A percentile compares a stretch with the other conserved stretches of the same genome.
These are phyloP conservation scores for Sporothrix luriei DNA, from an alignment of 2,329 filamentous ascomycete species.

Conservation along the genomic window DNA sequence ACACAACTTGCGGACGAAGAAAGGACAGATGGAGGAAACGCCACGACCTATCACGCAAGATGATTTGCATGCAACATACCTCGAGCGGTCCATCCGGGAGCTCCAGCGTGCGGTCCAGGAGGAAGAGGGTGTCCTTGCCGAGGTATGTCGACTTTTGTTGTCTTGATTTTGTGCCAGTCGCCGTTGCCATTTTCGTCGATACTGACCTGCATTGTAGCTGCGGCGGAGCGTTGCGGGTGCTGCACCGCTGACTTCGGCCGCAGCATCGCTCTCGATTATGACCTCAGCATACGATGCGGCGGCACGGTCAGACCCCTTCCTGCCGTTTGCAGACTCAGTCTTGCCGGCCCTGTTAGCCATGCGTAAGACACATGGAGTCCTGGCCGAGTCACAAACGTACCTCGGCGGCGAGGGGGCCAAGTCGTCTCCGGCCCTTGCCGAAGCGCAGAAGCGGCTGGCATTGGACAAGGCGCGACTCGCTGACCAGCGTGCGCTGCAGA, in stretches of 20 bases:
- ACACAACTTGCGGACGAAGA: background rate
- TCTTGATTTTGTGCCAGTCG: background rate
- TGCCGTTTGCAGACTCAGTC: constrained; percentile 68
- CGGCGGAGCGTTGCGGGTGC: constrained; percentile 25
- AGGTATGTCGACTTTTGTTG: constrained; percentile 42
- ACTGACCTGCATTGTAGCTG: constrained; percentile 35
- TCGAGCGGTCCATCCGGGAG: constrained; percentile 69
- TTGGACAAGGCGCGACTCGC: constrained; percentile 53
- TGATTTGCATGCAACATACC: constrained; percentile 53
- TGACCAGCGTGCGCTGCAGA: constrained; percentile 60
- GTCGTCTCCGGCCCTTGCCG: constrained; percentile 41
- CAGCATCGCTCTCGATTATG: constrained; percentile 53
- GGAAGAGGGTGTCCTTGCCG: constrained; percentile 54
- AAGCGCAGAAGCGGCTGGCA: constrained; percentile 53
- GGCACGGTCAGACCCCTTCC: constrained; percentile 61
- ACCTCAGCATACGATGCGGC: constrained; percentile 68
- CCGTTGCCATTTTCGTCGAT: background rate
- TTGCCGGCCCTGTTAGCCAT: constrained; percentile 72
- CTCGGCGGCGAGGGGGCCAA: constrained; percentile 50
- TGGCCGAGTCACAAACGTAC: constrained; percentile 65
- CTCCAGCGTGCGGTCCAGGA: constrained; percentile 62
- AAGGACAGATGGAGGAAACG: constrained; percentile 39
- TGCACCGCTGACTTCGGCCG: constrained; percentile 35
- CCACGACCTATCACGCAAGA: constrained; percentile 42
- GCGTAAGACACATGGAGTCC: constrained; percentile 65